Conservation (phyloP, 768 basidiomycete species). For the Gautieria morchelliformis region DNA sequence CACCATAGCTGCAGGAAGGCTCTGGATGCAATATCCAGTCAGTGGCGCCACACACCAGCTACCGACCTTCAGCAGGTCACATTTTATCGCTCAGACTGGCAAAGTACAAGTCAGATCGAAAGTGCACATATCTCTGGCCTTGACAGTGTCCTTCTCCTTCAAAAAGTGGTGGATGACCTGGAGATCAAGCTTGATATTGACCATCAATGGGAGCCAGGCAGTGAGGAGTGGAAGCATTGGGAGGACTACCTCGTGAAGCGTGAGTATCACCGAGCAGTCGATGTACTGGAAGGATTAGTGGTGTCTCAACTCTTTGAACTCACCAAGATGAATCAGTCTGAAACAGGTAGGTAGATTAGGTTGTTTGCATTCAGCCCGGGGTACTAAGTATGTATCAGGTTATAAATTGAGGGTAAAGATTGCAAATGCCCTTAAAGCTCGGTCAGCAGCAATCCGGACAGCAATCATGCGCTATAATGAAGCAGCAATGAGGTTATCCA, state of each 20-base stretch:
- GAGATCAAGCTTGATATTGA: not conserved
- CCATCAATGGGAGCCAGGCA: not conserved
- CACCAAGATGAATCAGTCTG: slow-evolving; percentile 12
- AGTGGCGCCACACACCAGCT: no score
- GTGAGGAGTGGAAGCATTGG: not conserved
- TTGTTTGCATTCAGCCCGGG: not conserved
- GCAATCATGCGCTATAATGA: slow-evolving; percentile 23
- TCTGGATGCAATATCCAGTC: no score
- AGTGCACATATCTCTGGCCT: not conserved
- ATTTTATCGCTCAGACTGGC: no score
- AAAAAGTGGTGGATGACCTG: not conserved
- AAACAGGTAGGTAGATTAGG: slow-evolving; percentile 16
- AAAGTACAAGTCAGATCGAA: no score
- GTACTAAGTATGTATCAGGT: not conserved
- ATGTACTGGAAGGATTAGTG: slow-evolving; percentile 13
- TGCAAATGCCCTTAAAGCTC: slow-evolving; percentile 21
- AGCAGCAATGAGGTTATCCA: slow-evolving; percentile 16
- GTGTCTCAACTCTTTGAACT: slow-evolving; percentile 16
- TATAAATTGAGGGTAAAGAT: slow-evolving; percentile 15
- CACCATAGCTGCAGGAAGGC: no score
- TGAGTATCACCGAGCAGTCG: slow-evolving; percentile 11
- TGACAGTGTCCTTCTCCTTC: not conserved
- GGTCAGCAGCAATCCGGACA: slow-evolving; percentile 16
- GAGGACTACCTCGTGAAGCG: not conserved
- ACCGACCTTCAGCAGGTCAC: no score